A percentile compares a stretch with the other conserved stretches of the same genome.
phyloP scores from a whole-genome alignment of 164 flowering plant species.

The Platanus orientalis region DNA sequence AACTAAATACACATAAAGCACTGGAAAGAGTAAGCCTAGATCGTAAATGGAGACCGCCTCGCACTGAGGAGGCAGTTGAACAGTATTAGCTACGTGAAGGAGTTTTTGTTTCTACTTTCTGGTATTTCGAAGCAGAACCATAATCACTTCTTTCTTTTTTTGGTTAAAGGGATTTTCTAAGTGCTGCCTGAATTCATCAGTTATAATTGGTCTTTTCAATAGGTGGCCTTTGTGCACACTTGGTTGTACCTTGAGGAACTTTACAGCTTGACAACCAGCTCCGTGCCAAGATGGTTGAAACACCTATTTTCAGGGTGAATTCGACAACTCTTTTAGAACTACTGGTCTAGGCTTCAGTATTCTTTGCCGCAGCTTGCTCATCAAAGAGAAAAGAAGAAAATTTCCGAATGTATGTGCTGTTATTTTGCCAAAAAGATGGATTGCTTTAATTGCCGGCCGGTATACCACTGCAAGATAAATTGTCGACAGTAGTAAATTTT shows the following conservation, averaged over 20 bases:
- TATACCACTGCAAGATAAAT: neutral
- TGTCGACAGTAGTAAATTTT: neutral
- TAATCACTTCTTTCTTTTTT: neutral
- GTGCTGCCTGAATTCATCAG: neutral
- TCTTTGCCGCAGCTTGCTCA: neutral
- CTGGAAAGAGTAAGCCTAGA: conserved; percentile 29
- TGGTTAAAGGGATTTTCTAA: neutral
- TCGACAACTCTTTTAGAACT: neutral
- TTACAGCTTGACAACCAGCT: neutral
- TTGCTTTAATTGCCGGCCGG: neutral
- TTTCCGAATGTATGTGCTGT: neutral
- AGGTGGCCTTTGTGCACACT: neutral
- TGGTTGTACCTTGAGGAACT: neutral
- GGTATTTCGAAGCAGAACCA: neutral
- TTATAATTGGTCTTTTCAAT: neutral
- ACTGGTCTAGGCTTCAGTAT: neutral
- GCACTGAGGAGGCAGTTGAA: conserved; percentile 36
- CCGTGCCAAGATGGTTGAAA: neutral
- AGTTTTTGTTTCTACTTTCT: neutral
- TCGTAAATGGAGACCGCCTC: conserved; percentile 82
- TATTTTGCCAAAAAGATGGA: neutral
- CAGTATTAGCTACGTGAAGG: neutral
- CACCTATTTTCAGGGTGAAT: neutral
- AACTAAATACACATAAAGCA: conserved; percentile 31
- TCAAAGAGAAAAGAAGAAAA: neutral